Base-by-base conservation (phyloP, 345 rosid species). In the Bruguiera gymnorhiza region DNA sequence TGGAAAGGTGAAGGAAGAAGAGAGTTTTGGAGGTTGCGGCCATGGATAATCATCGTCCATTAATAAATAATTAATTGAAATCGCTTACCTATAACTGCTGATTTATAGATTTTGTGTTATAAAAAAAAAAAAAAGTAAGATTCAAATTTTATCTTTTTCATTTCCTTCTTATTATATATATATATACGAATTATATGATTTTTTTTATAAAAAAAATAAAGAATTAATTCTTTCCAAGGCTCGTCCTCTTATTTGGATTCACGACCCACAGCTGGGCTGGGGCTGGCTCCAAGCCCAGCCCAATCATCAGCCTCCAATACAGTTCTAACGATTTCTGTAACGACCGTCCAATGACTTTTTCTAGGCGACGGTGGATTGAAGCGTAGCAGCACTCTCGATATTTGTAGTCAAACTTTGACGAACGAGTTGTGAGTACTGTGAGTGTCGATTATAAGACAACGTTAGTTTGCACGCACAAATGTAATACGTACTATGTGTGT, bases 321-420 rank as follows among this genome's bases (percentile, higher is more conserved):
- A 0, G 78, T 88, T 79, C 84, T 86, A 19, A 85, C 90, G 1
- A 83, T 84, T 61, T 86, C 85, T 19, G 48, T 81, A 16, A 88
- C 83, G 46, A 88, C 88, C 68, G 74, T 86, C 96, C 94, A 86
- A 34, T 85, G 88, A 80, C 93, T 85, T 72, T 80, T 89, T 60
- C 97, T 85, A 0, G 84, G 96, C 7, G 85, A 77, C 24, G 24
- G 75, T 3, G 19, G 67, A 57, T 57, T 62, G 53, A 68, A n/a
- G 57, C 71, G 59, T 1, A 78, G 69, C 27, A 73, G 24, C 24
- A 24, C 24, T 24, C 24, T 24, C 24, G 24, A 24, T 24, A 24
- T 24, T 24, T 24, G 24, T 24, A 24, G 24, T 24, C 24, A 24
- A 24, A 24, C 24, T 24, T 24, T 24, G 24, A 24, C 24, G 24